Evolutionary conservation across 495 filamentous ascomycete species (phyloP), one percentile per base, ranked within the genome.

Genomic region (Penicillium riverlandense): DNA sequence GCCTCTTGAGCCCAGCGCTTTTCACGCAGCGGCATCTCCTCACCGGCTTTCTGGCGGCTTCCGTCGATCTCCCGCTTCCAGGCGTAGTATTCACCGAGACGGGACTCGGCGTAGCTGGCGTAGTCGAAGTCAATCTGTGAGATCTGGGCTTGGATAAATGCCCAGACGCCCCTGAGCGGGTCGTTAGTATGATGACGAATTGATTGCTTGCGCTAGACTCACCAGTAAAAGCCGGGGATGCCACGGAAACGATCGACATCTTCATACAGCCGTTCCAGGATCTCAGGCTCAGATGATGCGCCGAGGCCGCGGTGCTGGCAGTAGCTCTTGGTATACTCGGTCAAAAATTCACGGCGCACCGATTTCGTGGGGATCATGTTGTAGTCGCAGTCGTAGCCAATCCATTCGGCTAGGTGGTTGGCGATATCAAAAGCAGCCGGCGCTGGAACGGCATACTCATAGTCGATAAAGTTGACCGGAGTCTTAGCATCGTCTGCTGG

Each of bases 391-490:
- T 92, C 87, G 57, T 95, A 95, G 44, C 92, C 92, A 41, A 84
- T 90, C 91, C 92, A 99, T 71, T 99, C 92, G 35, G 94, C 88
- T 59, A 99, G 91, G 72, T 99, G 92, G 72, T 99, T 99, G n/a
- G 92, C 84, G 44, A 99, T 79, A 61, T 99, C 92, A 63, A 99
- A 99, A n/a, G 92, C 88, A 11, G 90, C 87, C 1, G 94, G 92
- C 7, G 90, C 90, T 2, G 94, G 89, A 1, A 88, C 90, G 8
- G 91, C 88, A 60, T 92, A 95, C 67, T 99, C 92, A 69, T 97
- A 99, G 66, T 99, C 92, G 56, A 99, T 97, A 62, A 99, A 97
- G 57, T 79, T 80, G 37, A 97, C 88, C 43, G 69, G 54, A 48
- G 74, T 55, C 6, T 64, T 47, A 12, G 42, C 37, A 38, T 70